Evolutionary conservation across 2,329 filamentous ascomycete species (phyloP).

Genomic region (Gnomoniopsis smithogilvyi): DNA sequence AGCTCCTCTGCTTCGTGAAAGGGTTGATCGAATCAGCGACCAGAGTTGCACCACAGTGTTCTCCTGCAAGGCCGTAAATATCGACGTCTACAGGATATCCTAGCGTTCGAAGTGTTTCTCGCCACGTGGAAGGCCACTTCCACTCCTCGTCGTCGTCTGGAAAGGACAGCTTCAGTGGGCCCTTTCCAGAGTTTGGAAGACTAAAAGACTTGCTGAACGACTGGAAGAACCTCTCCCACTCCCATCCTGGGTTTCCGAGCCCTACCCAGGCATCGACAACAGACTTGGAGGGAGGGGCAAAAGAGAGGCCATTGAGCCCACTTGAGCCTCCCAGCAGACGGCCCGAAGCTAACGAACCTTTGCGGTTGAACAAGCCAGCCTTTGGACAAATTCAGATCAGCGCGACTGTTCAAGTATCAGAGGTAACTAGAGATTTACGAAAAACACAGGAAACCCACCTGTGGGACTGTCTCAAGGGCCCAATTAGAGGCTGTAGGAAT

Average conservation of each 20-base stretch:
- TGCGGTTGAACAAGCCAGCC: not conserved
- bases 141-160: not conserved
- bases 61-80: not conserved
- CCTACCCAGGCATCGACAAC: constrained; percentile 17
- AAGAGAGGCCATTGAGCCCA: constrained; percentile 17
- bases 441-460: no score
- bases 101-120: not conserved
- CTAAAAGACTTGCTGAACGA: not conserved
- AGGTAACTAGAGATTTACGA: no score
- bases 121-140: not conserved
- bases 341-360: not conserved
- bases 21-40: constrained; percentile 1
- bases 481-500: constrained; percentile 31
- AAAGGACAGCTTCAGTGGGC: not conserved
- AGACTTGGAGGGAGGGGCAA: constrained; percentile 17
- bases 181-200: not conserved
- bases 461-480: constrained; percentile 31
- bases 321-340: not conserved
- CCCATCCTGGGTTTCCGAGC: constrained; percentile 20
- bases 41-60: not conserved
- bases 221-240: constrained; percentile 9
- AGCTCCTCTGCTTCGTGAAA: constrained; percentile 14
- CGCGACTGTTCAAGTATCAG: no score
- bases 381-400: not conserved
- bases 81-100: not conserved